Evolutionary conservation across 345 rosid species (phyloP).

Genomic region (Hibiscus mutabilis): DNA sequence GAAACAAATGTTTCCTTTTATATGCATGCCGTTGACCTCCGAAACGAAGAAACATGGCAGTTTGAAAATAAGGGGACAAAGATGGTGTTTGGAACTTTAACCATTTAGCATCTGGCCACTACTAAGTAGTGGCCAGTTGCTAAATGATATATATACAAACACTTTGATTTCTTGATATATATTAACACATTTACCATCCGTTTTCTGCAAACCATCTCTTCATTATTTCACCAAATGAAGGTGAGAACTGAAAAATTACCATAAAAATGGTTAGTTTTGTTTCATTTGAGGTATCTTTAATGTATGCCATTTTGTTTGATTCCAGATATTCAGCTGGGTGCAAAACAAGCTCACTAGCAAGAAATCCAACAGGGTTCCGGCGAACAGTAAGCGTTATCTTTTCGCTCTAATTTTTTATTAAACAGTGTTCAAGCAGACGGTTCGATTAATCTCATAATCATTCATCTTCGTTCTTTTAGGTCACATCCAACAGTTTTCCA

Average conservation of each 20-base stretch:
- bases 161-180: not conserved
- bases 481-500: slow-evolving; percentile 16
- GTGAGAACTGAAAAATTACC: slow-evolving; percentile 8
- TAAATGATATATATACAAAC: too few species aligned
- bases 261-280: not conserved
- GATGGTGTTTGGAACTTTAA: not conserved
- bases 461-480: slow-evolving; percentile 5
- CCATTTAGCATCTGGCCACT: not conserved
- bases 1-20: too few species aligned
- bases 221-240: slow-evolving; percentile 19
- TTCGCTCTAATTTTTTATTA: too few species aligned
- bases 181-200: too few species aligned
- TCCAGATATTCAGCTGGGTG: slow-evolving; percentile 64
- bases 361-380: slow-evolving; percentile 14
- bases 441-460: too few species aligned
- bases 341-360: slow-evolving; percentile 46
- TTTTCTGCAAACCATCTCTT: too few species aligned
- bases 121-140: too few species aligned
- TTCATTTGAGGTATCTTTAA: not conserved
- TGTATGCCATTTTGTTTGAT: not conserved
- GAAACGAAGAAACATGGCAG: not conserved
- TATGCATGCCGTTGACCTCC: not conserved
- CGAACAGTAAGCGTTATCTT: slow-evolving; percentile 28
- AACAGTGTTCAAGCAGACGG: too few species aligned
- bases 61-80: not conserved